Conservation (phyloP, 257 asterid genomes). For the Solanum dulcamara region DNA sequence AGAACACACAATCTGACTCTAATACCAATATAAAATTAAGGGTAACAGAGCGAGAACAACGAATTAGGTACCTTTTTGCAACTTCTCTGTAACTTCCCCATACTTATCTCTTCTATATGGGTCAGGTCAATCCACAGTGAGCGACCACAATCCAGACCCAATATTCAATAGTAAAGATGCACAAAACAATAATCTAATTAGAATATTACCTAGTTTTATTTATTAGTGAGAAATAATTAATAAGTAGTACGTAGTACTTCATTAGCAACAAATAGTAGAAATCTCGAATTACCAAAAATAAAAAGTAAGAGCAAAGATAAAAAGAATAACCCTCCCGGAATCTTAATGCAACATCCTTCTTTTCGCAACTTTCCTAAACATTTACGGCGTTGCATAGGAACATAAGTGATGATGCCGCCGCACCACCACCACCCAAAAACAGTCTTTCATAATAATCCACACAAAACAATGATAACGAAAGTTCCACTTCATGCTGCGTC, state of each 20-base stretch:
- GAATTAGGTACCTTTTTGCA: neutral
- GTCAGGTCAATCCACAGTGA: no score
- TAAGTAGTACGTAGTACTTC: neutral
- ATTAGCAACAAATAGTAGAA: neutral
- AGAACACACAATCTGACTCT: no score
- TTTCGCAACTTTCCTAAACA: neutral
- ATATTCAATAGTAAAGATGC: neutral
- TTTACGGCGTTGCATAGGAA: constrained; percentile 72
- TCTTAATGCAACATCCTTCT: neutral
- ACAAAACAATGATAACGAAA: constrained; percentile 70
- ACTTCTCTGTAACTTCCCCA: no score
- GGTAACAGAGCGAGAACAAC: neutral
- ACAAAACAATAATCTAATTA: neutral
- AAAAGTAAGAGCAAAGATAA: neutral
- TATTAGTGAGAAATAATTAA: neutral
- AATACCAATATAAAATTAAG: neutral
- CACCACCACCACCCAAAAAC: constrained; percentile 28
- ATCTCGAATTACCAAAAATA: neutral
- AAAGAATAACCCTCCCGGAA: neutral
- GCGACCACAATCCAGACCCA: no score
- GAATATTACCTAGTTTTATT: neutral
- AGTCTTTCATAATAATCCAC: constrained; percentile 77
- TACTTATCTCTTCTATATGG: no score
- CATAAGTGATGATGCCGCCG: constrained; percentile 45
- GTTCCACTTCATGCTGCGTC: constrained; percentile 65